Evolutionary conservation across 2,329 filamentous ascomycete genomes (phyloP), one percentile per base, ranked within the genome.

Genomic region (Talaromyces piceae): DNA sequence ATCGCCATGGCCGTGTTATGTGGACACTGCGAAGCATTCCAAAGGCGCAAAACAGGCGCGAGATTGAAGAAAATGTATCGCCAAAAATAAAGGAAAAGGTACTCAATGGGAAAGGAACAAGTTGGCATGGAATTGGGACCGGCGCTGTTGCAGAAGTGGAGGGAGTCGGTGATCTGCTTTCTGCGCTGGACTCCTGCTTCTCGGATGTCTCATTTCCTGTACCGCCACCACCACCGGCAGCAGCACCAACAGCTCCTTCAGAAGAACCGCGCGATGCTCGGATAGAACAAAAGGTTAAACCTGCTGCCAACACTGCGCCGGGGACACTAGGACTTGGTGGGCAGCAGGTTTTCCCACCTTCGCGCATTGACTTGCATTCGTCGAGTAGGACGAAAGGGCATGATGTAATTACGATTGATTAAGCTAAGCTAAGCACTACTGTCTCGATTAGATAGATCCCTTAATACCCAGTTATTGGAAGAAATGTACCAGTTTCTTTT

Each of bases 331-430:
- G 41, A 33, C 11, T 37, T 20, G 33, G 49, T 31, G 43, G 49
- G 47, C 39, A 49, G 41, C 41, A 39, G 16, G 37, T 31, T 6
- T 28, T 33, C 8, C 46, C 49, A 28, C 31, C 41, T 16, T 45
- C 56, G 12, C 20, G 20, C 11, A 8, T 25, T 20, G 47, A 56
- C 37, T 58, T 57, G 45, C 46, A 52, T 44, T 53, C 53, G 39
- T 54, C 53, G 27, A 45, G 44, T 12, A 49, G 53, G n/a, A 46
- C 51, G 41, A 53, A 37, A 43, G 46, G 44, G 20, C 45, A 61
- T 23, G 64, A 69, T 56, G 54, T 69, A 45, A 70, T 69, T 45
- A 69, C 63, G 55, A 69, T 69, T 56, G 67, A 69, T 52, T 69
- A 59, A 51, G 25, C 23, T 28, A 37, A 26, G n/a, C n/a, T n/a